These are phyloP conservation scores for Murraya paniculata DNA, from an alignment of 345 rosid genomes.

Conservation along the genomic window DNA sequence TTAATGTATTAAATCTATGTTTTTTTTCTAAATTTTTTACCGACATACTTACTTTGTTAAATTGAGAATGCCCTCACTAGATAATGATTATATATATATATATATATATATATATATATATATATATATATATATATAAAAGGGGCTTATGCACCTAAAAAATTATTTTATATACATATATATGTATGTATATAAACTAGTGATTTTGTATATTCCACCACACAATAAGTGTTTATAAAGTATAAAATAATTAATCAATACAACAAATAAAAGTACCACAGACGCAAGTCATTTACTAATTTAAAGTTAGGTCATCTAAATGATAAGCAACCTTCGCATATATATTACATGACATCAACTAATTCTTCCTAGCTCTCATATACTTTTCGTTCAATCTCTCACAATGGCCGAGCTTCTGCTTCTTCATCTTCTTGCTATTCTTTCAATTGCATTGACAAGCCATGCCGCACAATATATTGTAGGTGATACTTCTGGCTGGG, in stretches of 20 bases:
- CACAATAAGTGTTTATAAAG: neutral
- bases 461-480: conserved; percentile 58
- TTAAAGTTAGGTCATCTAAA: conserved; percentile 44
- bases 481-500: conserved; percentile 92
- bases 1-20: too few species aligned
- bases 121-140: too few species aligned
- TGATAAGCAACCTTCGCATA: conserved; percentile 13
- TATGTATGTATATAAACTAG: neutral
- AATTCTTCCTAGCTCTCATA: neutral
- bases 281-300: conserved; percentile 4
- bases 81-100: too few species aligned
- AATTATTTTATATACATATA: too few species aligned
- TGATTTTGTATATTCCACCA: neutral
- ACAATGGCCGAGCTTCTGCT: conserved; percentile 40
- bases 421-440: conserved; percentile 23
- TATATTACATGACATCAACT: conserved; percentile 6
- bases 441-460: conserved; percentile 32
- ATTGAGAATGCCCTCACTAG: rapidly evolving
- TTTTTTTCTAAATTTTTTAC: too few species aligned
- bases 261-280: neutral
- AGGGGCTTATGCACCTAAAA: too few species aligned
- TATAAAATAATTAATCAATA: neutral
- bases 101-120: too few species aligned
- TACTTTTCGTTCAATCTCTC: neutral
- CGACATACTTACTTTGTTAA: too few species aligned